Conservation (phyloP, 495 filamentous ascomycete genomes). For the Hypoxylon rickii region DNA sequence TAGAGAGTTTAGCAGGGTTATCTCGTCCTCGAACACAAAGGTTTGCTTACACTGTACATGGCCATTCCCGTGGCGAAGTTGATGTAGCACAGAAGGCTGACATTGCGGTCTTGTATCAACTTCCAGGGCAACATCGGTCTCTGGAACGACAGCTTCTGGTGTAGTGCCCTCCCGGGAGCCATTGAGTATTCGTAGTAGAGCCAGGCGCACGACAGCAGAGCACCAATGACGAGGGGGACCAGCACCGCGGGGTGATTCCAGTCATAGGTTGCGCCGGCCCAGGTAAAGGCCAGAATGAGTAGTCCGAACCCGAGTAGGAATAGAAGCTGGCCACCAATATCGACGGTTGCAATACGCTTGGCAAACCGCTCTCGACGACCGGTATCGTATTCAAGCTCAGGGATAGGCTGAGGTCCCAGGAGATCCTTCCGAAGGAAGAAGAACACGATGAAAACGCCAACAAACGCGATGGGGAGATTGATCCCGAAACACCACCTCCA, state of each 20-base stretch:
- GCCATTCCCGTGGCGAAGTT: slow-evolving; percentile 59
- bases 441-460: slow-evolving; percentile 45
- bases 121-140: slow-evolving; percentile 62
- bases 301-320: slow-evolving; percentile 65
- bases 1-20: slow-evolving; percentile 33
- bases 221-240: slow-evolving; percentile 56
- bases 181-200: slow-evolving; percentile 61
- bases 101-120: slow-evolving; percentile 55
- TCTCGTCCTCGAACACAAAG: slow-evolving; percentile 5
- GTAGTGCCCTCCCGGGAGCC: slow-evolving; percentile 48
- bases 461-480: slow-evolving; percentile 53
- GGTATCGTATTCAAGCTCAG: slow-evolving; percentile 27
- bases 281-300: slow-evolving; percentile 61
- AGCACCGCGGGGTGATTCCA: slow-evolving; percentile 58
- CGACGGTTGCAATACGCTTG: slow-evolving; percentile 54
- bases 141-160: slow-evolving; percentile 51
- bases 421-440: slow-evolving; percentile 47
- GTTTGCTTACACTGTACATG: slow-evolving; percentile 45
- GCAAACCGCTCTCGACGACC: slow-evolving; percentile 23
- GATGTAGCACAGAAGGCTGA: slow-evolving; percentile 55
- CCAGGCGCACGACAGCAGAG: slow-evolving; percentile 51
- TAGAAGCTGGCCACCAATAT: slow-evolving; percentile 58
- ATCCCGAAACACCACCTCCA: slow-evolving; percentile 68
- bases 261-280: slow-evolving; percentile 60
- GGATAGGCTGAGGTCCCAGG: slow-evolving; percentile 43